phyloP scores from a whole-genome alignment of 139 green algal species.

The Spirogloea muscicola region DNA sequence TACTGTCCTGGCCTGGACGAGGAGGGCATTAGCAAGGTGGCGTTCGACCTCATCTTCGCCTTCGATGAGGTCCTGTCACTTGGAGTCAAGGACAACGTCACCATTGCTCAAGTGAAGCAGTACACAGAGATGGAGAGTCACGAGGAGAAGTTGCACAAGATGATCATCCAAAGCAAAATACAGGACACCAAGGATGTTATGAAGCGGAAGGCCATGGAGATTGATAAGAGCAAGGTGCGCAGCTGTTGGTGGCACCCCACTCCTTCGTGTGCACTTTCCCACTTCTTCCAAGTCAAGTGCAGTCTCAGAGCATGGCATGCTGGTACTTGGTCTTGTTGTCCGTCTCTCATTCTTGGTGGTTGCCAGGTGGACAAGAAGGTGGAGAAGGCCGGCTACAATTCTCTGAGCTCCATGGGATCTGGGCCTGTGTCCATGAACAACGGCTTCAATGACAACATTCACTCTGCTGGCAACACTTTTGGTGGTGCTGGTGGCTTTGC shows the following conservation, averaged over 20 bases:
- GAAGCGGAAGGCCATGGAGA: constrained; percentile 91
- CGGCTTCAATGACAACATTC: constrained; percentile 24
- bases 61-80: constrained; percentile 98
- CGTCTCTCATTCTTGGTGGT: background rate
- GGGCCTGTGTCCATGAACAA: constrained; percentile 33
- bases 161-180: constrained; percentile 93
- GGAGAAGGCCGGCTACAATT: constrained; percentile 11
- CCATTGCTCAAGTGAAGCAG: constrained; percentile 78
- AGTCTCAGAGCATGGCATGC: background rate
- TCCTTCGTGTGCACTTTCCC: background rate
- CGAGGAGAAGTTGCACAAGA: constrained; percentile 99
- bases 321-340: background rate
- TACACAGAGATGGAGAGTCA: constrained; percentile 97
- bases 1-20: constrained; percentile 73
- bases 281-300: background rate
- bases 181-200: constrained; percentile 88
- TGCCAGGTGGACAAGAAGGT: constrained; percentile 29
- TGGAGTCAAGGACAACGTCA: constrained; percentile 89
- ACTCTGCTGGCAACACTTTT: too few species aligned
- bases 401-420: background rate
- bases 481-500: constrained; percentile 23
- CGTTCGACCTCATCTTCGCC: constrained; percentile 98
- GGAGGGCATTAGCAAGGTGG: constrained; percentile 64
- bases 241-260: background rate
- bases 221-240: constrained; percentile 83